phyloP scores from a whole-genome alignment of 2,329 filamentous ascomycete genomes.

The Parascedosporium putredinis region DNA sequence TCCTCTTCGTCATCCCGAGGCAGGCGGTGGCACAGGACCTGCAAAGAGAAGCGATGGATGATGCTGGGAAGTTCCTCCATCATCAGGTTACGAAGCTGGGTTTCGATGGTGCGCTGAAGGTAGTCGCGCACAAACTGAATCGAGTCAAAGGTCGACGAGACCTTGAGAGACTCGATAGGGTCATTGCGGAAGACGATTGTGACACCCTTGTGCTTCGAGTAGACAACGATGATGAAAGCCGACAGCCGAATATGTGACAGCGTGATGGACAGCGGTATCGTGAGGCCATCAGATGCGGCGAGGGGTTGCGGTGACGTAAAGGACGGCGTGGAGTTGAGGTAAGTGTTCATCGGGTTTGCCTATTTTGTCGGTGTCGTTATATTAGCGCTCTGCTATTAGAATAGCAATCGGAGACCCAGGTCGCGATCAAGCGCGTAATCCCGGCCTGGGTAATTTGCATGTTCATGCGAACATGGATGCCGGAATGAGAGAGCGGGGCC shows the following conservation, averaged over 20 bases:
- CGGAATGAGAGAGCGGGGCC: background rate
- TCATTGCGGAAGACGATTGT: constrained; percentile 98
- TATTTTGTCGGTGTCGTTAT: constrained; percentile 30
- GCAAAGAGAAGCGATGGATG: constrained; percentile 82
- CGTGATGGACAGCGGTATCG: constrained; percentile 95
- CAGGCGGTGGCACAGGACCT: constrained; percentile 80
- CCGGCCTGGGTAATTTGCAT: constrained; percentile 23
- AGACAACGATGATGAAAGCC: constrained; percentile 94
- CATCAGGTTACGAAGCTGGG: constrained; percentile 81
- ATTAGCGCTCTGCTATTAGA: constrained; percentile 31
- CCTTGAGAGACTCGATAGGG: constrained; percentile 92
- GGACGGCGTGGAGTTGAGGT: constrained; percentile 77
- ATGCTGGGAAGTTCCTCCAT: constrained; percentile 98
- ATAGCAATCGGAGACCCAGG: constrained; percentile 2
- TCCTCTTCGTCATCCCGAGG: constrained; percentile 50
- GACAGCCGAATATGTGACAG: constrained; percentile 91
- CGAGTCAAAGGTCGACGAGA: constrained; percentile 97
- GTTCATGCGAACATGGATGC: constrained; percentile 20
- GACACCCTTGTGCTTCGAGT: constrained; percentile 92
- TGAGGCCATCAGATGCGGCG: constrained; percentile 82
- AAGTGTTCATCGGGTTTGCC: constrained; percentile 95
- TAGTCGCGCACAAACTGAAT: constrained; percentile 98
- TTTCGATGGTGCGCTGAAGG: constrained; percentile 90
- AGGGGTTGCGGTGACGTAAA: constrained; percentile 91
- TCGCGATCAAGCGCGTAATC: constrained; percentile 19